These are phyloP conservation scores for Fusarium protoensiforme DNA, from an alignment of 2,329 filamentous ascomycete genomes.

Conservation along the genomic window DNA sequence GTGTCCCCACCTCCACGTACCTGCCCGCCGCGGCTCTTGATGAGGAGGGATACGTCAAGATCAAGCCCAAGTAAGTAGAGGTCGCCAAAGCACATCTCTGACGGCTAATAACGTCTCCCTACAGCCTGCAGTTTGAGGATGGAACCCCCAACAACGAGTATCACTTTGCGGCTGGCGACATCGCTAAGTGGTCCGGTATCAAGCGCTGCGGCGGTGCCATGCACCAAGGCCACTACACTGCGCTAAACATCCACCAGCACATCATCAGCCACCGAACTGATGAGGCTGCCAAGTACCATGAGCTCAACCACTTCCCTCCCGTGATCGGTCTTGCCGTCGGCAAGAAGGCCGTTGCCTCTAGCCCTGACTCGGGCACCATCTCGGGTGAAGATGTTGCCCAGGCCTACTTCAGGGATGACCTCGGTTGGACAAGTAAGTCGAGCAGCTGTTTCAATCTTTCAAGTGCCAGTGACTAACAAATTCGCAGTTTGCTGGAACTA, in stretches of 20 bases:
- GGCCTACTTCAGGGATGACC: conserved; percentile 74
- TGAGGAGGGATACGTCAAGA: conserved; percentile 73
- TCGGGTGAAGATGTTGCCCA: conserved; percentile 72
- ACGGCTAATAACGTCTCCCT: neutral
- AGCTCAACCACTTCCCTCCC: conserved; percentile 66
- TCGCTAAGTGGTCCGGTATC: conserved; percentile 79
- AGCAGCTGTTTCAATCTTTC: too few species aligned
- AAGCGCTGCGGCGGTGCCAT: conserved; percentile 83
- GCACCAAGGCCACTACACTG: conserved; percentile 75
- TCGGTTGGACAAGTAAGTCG: conserved; percentile 71
- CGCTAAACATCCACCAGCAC: conserved; percentile 73
- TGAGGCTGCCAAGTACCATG: conserved; percentile 57
- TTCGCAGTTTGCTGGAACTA: conserved; percentile 66
- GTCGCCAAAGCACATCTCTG: neutral
- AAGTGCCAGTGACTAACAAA: conserved; percentile 23
- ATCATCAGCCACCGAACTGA: conserved; percentile 59
- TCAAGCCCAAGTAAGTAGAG: conserved; percentile 62
- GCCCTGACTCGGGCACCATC: conserved; percentile 65
- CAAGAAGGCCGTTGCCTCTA: conserved; percentile 74
- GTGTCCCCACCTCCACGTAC: conserved; percentile 70
- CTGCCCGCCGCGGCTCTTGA: conserved; percentile 69
- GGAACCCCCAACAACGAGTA: conserved; percentile 65
- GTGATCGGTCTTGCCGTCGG: conserved; percentile 80
- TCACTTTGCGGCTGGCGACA: conserved; percentile 78
- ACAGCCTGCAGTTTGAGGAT: conserved; percentile 64